Evolutionary conservation across 1,139 yeast species (phyloP).

Genomic region (Yamadazyma atlantica): DNA sequence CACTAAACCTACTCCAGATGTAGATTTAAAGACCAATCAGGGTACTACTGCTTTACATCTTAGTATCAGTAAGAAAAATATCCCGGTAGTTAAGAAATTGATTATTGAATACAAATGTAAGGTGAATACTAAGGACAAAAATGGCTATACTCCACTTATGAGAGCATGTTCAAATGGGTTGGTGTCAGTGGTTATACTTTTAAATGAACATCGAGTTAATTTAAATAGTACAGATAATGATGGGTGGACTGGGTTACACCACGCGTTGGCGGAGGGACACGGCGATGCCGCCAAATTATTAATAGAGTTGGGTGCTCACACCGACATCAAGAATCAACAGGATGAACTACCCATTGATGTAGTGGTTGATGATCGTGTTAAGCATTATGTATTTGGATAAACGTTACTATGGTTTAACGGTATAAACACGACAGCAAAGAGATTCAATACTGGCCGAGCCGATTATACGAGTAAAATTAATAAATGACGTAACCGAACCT

Average conservation of each 20-base stretch:
- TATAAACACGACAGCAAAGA: too few species aligned
- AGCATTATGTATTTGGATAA: slow-evolving; percentile 12
- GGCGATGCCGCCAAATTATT: slow-evolving; percentile 71
- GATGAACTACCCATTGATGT: slow-evolving; percentile 49
- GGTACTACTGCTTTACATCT: slow-evolving; percentile 79
- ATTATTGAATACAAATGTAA: slow-evolving; percentile 56
- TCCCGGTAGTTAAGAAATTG: slow-evolving; percentile 51
- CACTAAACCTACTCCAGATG: slow-evolving; percentile 31
- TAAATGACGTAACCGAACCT: too few species aligned
- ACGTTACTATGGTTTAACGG: too few species aligned
- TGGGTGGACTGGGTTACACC: slow-evolving; percentile 89
- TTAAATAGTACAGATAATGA: slow-evolving; percentile 65
- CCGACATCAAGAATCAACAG: slow-evolving; percentile 43
- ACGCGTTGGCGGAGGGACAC: slow-evolving; percentile 90
- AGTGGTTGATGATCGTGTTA: slow-evolving; percentile 16
- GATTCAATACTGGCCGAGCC: too few species aligned
- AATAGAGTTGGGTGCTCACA: slow-evolving; percentile 69
- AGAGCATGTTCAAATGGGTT: slow-evolving; percentile 85
- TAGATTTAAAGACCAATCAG: slow-evolving; percentile 52
- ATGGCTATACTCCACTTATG: slow-evolving; percentile 68
- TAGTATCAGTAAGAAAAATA: slow-evolving; percentile 70
- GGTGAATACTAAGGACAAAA: slow-evolving; percentile 63
- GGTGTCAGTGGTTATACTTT: slow-evolving; percentile 46
- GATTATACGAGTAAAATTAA: too few species aligned
- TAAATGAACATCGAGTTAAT: slow-evolving; percentile 58